A percentile compares a stretch with the other conserved stretches of the same genome.
Evolutionary conservation across 169 alveolate genomes (phyloP).

Genomic region (Amoebophrya sp.): DNA sequence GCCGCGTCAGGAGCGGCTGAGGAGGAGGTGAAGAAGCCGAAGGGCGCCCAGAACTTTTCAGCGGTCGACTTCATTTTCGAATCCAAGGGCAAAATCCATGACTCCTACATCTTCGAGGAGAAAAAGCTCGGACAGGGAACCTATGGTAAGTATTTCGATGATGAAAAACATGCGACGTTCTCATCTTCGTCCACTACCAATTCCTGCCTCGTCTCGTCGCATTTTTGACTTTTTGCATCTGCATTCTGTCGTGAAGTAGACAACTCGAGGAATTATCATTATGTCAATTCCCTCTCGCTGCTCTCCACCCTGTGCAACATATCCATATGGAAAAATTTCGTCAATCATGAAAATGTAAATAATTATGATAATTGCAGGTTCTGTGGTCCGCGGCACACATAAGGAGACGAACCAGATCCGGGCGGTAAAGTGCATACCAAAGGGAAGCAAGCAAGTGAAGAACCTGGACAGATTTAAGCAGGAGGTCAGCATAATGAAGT

Average conservation of each 20-base stretch:
- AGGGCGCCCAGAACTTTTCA: not conserved
- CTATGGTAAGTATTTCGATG: not conserved
- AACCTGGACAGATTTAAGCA: not conserved
- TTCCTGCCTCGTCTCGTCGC: too few species aligned
- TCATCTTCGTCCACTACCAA: too few species aligned
- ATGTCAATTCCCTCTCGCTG: too few species aligned
- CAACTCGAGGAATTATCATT: too few species aligned
- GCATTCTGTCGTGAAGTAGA: too few species aligned
- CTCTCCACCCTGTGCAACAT: too few species aligned
- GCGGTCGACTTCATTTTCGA: not conserved
- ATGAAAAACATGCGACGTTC: too few species aligned
- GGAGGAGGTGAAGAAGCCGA: not conserved
- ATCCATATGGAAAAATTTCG: too few species aligned
- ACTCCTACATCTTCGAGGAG: not conserved
- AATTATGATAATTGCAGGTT: too few species aligned
- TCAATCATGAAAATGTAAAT: too few species aligned
- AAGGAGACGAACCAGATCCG: not conserved
- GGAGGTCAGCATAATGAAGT: conserved; percentile 58
- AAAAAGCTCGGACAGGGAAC: conserved; percentile 19
- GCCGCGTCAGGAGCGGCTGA: not conserved
- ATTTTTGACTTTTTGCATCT: too few species aligned
- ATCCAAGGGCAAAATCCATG: not conserved
- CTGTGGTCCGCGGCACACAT: not conserved
- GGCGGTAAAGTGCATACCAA: conserved; percentile 2
- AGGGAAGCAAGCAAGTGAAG: not conserved